A percentile compares a stretch with the other conserved stretches of the same genome.
Evolutionary conservation across 768 basidiomycete genomes (phyloP).

Genomic region (Trametes cingulata): DNA sequence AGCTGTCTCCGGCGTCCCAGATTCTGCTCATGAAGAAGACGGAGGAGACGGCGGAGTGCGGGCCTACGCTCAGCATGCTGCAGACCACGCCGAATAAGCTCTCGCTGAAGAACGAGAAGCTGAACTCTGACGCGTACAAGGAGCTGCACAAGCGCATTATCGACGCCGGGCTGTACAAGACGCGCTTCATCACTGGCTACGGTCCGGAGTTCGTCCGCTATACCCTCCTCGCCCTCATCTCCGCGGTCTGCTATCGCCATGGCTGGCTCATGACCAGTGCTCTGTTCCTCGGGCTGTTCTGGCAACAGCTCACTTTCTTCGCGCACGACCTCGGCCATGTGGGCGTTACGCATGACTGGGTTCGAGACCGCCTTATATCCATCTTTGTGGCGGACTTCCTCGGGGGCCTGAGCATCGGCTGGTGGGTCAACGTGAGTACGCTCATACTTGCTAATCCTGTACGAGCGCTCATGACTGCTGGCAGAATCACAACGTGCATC

Average conservation of each 20-base stretch:
- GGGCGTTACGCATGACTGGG: constrained; percentile 89
- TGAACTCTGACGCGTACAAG: constrained; percentile 78
- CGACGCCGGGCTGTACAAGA: constrained; percentile 82
- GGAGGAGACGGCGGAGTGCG: constrained; percentile 30
- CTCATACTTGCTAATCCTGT: background rate
- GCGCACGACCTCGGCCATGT: constrained; percentile 96
- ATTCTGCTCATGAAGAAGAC: constrained; percentile 54
- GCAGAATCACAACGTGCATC: constrained; percentile 94
- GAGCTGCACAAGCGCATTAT: constrained; percentile 72
- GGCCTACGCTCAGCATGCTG: constrained; percentile 47
- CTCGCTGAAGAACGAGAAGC: constrained; percentile 57
- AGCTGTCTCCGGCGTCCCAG: constrained; percentile 40
- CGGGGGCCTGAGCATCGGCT: constrained; percentile 92
- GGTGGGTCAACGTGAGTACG: constrained; percentile 94
- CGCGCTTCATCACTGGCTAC: constrained; percentile 83
- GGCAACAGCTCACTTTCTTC: constrained; percentile 93
- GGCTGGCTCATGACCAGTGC: constrained; percentile 76
- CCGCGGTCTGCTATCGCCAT: constrained; percentile 60
- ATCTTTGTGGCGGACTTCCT: constrained; percentile 82
- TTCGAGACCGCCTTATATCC: constrained; percentile 73
- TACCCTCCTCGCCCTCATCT: constrained; percentile 55
- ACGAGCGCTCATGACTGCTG: constrained; percentile 2
- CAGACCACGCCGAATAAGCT: constrained; percentile 54
- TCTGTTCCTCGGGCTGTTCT: constrained; percentile 80
- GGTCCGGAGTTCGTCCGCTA: constrained; percentile 89